These are phyloP conservation scores for Calonectria honghensis DNA, from an alignment of 2,329 filamentous ascomycete genomes.

Conservation along the genomic window DNA sequence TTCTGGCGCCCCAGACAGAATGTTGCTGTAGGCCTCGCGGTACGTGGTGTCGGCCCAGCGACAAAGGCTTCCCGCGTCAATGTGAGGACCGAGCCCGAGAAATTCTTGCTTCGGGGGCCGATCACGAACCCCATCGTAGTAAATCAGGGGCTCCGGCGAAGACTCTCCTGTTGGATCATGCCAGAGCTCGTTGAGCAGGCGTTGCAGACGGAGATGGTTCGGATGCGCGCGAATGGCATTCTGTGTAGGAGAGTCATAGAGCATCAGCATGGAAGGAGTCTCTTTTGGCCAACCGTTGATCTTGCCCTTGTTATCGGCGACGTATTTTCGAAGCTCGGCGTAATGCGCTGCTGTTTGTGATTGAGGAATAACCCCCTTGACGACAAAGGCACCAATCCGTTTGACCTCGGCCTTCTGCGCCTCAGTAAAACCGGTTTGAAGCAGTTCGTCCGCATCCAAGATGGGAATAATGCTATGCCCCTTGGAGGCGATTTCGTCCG, in stretches of 20 bases:
- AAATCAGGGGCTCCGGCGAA: constrained; percentile 61
- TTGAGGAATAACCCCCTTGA: constrained; percentile 48
- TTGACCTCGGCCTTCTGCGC: constrained; percentile 55
- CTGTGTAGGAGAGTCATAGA: constrained; percentile 64
- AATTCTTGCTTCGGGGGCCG: constrained; percentile 62
- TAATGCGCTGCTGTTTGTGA: constrained; percentile 53
- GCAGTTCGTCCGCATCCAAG: constrained; percentile 55
- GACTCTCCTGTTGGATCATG: constrained; percentile 56
- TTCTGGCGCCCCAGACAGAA: constrained; percentile 62
- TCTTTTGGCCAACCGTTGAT: constrained; percentile 61
- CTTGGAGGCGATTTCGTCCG: constrained; percentile 60
- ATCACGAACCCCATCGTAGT: constrained; percentile 63
- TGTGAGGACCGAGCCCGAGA: constrained; percentile 64
- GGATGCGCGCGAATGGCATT: constrained; percentile 61
- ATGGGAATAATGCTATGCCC: constrained; percentile 59
- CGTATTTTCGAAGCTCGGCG: constrained; percentile 57
- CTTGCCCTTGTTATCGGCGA: constrained; percentile 57
- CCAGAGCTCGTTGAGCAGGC: constrained; percentile 62
- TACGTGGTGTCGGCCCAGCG: constrained; percentile 65
- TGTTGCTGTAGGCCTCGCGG: constrained; percentile 59
- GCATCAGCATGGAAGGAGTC: constrained; percentile 61
- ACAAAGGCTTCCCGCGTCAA: constrained; percentile 65
- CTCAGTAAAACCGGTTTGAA: constrained; percentile 47
- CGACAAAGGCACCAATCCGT: constrained; percentile 50
- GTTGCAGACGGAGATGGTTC: constrained; percentile 60